Evolutionary conservation across 2,329 filamentous ascomycete genomes (phyloP).

Genomic region (Aspergillus thermomutatus): DNA sequence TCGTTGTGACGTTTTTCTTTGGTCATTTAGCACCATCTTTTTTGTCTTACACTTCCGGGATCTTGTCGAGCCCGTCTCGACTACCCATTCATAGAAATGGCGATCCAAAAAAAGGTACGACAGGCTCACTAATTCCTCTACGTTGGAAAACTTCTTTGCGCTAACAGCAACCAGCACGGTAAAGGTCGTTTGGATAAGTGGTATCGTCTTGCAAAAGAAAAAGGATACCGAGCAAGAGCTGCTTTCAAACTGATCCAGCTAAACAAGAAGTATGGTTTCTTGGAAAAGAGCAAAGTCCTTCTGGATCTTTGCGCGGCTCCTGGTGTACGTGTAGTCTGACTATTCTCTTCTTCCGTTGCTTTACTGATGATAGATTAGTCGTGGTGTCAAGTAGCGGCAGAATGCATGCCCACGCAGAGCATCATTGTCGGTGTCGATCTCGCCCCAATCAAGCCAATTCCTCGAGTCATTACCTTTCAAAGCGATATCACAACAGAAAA

Average conservation of each 20-base stretch:
- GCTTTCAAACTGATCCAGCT: conserved; percentile 97
- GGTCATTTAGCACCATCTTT: conserved; percentile 10
- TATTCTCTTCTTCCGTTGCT: neutral
- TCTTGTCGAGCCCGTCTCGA: conserved; percentile 23
- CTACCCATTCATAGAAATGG: conserved; percentile 59
- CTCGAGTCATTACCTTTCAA: conserved; percentile 90
- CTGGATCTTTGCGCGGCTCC: conserved; percentile 97
- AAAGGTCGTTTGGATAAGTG: conserved; percentile 98
- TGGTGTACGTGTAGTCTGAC: conserved; percentile 62
- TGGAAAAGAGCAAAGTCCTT: conserved; percentile 93
- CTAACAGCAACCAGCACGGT: conserved; percentile 61
- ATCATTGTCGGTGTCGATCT: conserved; percentile 95
- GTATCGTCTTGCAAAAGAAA: conserved; percentile 98
- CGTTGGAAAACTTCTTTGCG: conserved; percentile 11
- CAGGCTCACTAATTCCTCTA: conserved; percentile 7
- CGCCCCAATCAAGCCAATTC: conserved; percentile 91
- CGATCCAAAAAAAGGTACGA: conserved; percentile 84
- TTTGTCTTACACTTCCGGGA: conserved; percentile 11
- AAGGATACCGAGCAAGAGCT: conserved; percentile 91
- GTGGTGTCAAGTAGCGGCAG: conserved; percentile 94
- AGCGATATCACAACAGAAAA: conserved; percentile 98
- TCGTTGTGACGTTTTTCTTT: conserved; percentile 16
- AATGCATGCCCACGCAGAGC: conserved; percentile 86
- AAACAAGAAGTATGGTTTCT: conserved; percentile 98
- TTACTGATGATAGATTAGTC: conserved; percentile 51